Evolutionary conservation across 345 rosid genomes (phyloP).

Genomic region (Citrus inodora): DNA sequence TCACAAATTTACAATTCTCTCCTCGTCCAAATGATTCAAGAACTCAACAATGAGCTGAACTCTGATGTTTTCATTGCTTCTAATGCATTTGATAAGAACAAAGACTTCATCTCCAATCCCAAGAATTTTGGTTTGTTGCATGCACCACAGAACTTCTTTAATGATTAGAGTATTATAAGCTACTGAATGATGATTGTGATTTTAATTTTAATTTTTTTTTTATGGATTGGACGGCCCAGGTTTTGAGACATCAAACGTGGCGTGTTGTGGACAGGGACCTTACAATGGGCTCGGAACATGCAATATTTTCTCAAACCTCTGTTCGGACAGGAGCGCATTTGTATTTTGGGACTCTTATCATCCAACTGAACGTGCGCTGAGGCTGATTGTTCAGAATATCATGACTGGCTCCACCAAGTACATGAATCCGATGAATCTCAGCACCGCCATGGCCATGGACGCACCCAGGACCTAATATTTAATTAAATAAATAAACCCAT

Average conservation of each 20-base stretch:
- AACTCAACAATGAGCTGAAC: constrained; percentile 39
- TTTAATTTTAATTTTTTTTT: background rate
- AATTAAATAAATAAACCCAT: background rate
- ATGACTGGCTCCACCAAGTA: constrained; percentile 43
- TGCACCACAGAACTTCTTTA: background rate
- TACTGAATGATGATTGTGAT: background rate
- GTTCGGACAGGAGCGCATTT: constrained; percentile 50
- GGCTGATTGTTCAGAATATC: constrained; percentile 48
- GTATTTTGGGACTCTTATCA: constrained; percentile 92
- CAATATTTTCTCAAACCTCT: constrained; percentile 58
- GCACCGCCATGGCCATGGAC: constrained; percentile 58
- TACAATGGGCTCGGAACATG: constrained; percentile 81
- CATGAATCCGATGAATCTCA: constrained; percentile 85
- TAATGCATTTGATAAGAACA: constrained; percentile 39
- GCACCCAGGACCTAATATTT: constrained; percentile 14
- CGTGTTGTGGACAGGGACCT: constrained; percentile 94
- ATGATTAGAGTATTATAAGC: background rate
- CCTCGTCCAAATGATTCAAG: constrained; percentile 44
- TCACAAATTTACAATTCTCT: constrained; percentile 58
- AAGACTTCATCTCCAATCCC: constrained; percentile 56
- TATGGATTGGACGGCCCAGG: constrained; percentile 36
- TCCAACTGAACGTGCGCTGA: constrained; percentile 68
- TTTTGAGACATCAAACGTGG: constrained; percentile 63
- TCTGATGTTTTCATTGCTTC: constrained; percentile 52
- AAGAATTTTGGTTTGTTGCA: constrained; percentile 43